Percentiles rank a stretch among this genome's conserved stretches.
These are phyloP conservation scores for Fusarium sp. DNA, from an alignment of 2,329 filamentous ascomycete genomes.

Conservation along the genomic window DNA sequence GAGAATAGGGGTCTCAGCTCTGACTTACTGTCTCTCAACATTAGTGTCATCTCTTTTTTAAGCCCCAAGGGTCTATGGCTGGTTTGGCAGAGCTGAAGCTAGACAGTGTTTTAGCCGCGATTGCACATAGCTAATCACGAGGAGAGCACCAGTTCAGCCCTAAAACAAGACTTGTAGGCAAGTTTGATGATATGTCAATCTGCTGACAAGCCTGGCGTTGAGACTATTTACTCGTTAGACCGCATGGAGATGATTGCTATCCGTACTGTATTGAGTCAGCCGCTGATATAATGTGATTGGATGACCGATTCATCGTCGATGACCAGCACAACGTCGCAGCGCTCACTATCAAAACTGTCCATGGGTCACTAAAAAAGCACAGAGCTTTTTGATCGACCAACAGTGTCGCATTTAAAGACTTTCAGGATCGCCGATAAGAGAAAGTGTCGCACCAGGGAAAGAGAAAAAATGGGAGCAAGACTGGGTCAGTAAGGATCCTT, in stretches of 20 bases:
- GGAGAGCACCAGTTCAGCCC: slow-evolving; percentile 18
- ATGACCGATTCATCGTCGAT: slow-evolving; percentile 17
- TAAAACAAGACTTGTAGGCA: slow-evolving; percentile 1
- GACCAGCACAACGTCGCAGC: slow-evolving; percentile 5
- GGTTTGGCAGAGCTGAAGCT: slow-evolving; percentile 8
- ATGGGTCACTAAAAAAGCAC: slow-evolving; percentile 7
- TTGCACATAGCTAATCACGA: slow-evolving; percentile 7
- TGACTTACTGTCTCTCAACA: background rate
- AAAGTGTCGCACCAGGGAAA: slow-evolving; percentile 29
- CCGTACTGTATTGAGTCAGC: background rate
- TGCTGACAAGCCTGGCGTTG: background rate
- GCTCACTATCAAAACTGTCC: background rate
- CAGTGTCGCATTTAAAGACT: slow-evolving; percentile 14
- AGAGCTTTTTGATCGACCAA: slow-evolving; percentile 22
- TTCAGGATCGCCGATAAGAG: slow-evolving; percentile 24
- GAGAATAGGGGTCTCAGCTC: slow-evolving; percentile 9
- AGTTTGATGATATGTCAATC: slow-evolving; percentile 1
- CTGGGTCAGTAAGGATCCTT: slow-evolving; percentile 31
- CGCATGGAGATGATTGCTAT: background rate
- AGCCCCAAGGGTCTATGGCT: slow-evolving; percentile 31
- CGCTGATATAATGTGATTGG: background rate
- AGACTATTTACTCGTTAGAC: slow-evolving; percentile 1
- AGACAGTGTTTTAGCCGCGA: slow-evolving; percentile 2
- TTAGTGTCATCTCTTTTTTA: slow-evolving; percentile 9
- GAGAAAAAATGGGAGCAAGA: slow-evolving; percentile 28